Evolutionary conservation across 352 stramenopile species (phyloP), one percentile per base, ranked within the genome.

Genomic region (Globisporangium polare): DNA sequence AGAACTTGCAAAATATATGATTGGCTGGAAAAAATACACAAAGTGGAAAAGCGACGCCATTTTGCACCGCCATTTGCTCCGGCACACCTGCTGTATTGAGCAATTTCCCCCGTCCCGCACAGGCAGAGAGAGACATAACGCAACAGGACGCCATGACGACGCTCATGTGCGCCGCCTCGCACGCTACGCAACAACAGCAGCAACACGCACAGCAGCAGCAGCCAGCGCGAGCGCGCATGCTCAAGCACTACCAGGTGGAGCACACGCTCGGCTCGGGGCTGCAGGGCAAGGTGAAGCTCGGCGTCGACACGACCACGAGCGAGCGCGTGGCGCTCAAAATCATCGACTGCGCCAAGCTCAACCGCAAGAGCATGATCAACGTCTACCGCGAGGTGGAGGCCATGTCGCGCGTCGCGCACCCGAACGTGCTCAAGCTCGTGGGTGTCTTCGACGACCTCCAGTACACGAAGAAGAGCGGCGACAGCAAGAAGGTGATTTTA

Each of bases 241-340:
- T 92, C 50, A 86, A 83, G 70, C 77, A 91, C 55, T 90, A 80
- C 60, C 70, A 81, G 46, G 85, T 95, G 61, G 71, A 83, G 37
- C 77, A 94, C 52, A 96, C 86, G 26, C 78, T 96, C 29, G 86
- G 87, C 50, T 87, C 77, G 26, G 87, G 86, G 0, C 72, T 94
- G 26, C 83, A 92, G 68, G 78, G 86, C 60, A 97, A 95, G 62
- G 89, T 97, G 49, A 96, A 96, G 73, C 78, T 97, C 3, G 88
- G 90, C 41, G 75, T 93, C 65, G 81, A 96, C 71, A 69, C 74
- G 10, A 68, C 78, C 57, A 95, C 87, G 31, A 75, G 83, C 24
- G 77, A 96, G 71, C 74, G 75, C 50, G 90, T 97, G 50, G 90
- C 90, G 66, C 81, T 97, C 65, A 97, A 97, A 76, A 81, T 97